Percentiles rank a stretch among this genome's conserved stretches.
These are phyloP conservation scores for Xerocomus cyaneibrunnescens DNA, from an alignment of 1,284 basidiomycete genomes.

Conservation along the genomic window DNA sequence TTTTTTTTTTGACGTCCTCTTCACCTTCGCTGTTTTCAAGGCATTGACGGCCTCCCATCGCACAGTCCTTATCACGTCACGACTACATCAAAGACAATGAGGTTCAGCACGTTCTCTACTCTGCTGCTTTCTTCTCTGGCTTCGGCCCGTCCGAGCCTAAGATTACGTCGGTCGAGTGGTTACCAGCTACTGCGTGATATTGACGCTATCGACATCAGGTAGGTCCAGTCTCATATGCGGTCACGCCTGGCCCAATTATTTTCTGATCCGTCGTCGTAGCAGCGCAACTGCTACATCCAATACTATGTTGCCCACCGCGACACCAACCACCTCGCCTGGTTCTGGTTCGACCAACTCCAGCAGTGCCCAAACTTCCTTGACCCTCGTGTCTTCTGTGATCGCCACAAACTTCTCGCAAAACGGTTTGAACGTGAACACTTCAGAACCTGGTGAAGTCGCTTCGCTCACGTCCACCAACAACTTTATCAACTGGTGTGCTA, in stretches of 20 bases:
- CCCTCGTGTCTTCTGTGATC: slow-evolving; percentile 47
- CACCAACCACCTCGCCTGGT: slow-evolving; percentile 18
- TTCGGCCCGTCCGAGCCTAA: slow-evolving; percentile 39
- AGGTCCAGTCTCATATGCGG: slow-evolving; percentile 16
- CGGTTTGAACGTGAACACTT: slow-evolving; percentile 40
- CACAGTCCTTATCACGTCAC: not conserved
- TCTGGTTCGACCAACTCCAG: slow-evolving; percentile 38
- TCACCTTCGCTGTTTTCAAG: not conserved
- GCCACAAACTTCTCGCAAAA: slow-evolving; percentile 45
- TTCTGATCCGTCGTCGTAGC: slow-evolving; percentile 33
- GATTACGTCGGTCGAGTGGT: slow-evolving; percentile 37
- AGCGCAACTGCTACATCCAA: slow-evolving; percentile 16
- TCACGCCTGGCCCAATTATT: not conserved
- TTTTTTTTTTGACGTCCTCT: too few species aligned
- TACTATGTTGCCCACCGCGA: not conserved
- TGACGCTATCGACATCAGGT: slow-evolving; percentile 56
- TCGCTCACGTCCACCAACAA: slow-evolving; percentile 52
- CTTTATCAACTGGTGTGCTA: slow-evolving; percentile 52
- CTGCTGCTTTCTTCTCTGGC: slow-evolving; percentile 41
- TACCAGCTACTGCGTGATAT: slow-evolving; percentile 51
- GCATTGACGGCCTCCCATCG: slow-evolving; percentile 28
- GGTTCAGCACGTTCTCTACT: slow-evolving; percentile 32
- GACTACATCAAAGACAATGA: slow-evolving; percentile 19
- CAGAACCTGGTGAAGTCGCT: slow-evolving; percentile 39
- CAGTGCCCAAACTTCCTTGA: slow-evolving; percentile 40